Conservation (phyloP, 345 rosid species). For the Eucalyptus albens region DNA sequence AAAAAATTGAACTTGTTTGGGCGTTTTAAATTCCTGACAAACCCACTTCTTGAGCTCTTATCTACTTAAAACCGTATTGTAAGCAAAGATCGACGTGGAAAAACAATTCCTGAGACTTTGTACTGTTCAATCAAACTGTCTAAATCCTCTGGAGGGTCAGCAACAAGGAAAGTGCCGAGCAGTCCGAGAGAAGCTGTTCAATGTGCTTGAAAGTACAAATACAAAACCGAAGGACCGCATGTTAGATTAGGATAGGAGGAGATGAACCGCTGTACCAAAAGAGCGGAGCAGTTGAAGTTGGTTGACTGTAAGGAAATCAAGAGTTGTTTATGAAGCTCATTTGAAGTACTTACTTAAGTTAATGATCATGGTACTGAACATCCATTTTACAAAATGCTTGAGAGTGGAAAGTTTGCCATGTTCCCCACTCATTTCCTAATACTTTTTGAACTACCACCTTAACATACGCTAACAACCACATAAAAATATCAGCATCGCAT, state of each 20-base stretch:
- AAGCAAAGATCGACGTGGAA: background rate
- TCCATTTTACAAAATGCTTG: background rate
- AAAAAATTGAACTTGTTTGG: background rate
- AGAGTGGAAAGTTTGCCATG: background rate
- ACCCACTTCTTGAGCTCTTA: background rate
- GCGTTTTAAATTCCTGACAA: background rate
- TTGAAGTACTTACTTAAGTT: background rate
- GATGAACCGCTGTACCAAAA: background rate
- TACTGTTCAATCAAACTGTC: background rate
- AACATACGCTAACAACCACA: background rate
- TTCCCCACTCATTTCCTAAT: background rate
- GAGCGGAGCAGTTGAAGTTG: background rate
- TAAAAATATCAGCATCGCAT: background rate
- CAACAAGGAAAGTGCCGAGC: background rate
- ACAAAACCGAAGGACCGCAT: background rate
- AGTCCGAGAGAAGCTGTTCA: background rate
- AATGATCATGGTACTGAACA: background rate
- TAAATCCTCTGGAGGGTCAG: background rate
- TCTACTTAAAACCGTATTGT: background rate
- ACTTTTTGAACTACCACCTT: background rate
- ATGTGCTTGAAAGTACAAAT: background rate
- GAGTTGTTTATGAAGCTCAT: background rate
- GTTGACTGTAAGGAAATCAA: background rate
- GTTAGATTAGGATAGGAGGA: background rate
- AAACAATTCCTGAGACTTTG: rapidly evolving